Base-by-base conservation (phyloP, 306 rosid genomes). In the Carpinus viminea region DNA sequence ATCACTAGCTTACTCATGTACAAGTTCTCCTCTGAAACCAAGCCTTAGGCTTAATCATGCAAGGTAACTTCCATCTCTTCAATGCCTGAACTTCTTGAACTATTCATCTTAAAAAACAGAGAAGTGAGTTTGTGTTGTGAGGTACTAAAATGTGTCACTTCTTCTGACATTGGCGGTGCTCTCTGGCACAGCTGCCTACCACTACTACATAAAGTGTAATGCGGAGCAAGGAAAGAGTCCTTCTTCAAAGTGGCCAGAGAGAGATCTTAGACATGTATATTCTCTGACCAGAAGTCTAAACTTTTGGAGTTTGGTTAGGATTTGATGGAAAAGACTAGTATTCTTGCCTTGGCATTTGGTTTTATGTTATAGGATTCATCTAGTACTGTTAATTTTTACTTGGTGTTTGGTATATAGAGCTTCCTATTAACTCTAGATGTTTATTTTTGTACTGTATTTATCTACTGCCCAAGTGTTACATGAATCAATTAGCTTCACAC, bases 301-400 rank as follows among this genome's bases (percentile, higher is more conserved):
- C 98, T 74, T 46, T 70, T 79, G 50, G 50, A 46, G 50, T 96
- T 46, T 46, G 50, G 45, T 64, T 86, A 95, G 98, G 97, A 92
- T 84, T 90, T 95, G 86, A 92, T 95, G 98, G 98, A 95, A 84
- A 92, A 92, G 88, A 92, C 98, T 75, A 92, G 92, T 75, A 93
- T 92, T 70, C 95, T 95, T 83, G 97, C 98, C 78, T 81, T 96
- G 12, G 98, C 95, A 55, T 89, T 38, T 38, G 43, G 43, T 38
- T 4, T 6, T 38, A 1, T 38, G 43, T 38, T 38, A 38, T 38
- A 38, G 43, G 43, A 38, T 38, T 38, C 43, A 38, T 38, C 43
- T 38, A 38, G 7, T 38, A 38, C 41, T 38, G 0, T 38, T 38
- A 38, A 38, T 38, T 38, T 38, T 41, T 41, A 41, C 45, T 41